Evolutionary conservation across 2,329 filamentous ascomycete genomes (phyloP), one percentile per base, ranked within the genome.

Genomic region (Hirsutella thompsonii): DNA sequence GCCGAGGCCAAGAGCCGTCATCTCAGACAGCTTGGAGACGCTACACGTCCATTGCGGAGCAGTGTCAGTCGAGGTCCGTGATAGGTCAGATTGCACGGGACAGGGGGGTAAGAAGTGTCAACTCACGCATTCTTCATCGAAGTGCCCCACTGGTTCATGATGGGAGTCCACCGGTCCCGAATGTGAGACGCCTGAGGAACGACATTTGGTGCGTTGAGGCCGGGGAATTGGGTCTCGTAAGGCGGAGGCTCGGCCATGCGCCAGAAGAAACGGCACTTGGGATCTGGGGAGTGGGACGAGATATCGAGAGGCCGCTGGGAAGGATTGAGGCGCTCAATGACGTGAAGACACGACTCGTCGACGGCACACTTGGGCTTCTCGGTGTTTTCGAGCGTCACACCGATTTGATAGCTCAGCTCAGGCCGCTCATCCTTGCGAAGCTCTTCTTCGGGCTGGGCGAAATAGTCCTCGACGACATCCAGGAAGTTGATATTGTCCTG

Each of bases 241-340:
- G 74, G 72, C 20, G 72, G 67, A 40, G 48, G 44, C 49, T 76
- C 69, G 10, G 61, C 67, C 70, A 79, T 75, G 45, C 70, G 61
- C 74, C 74, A 79, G 55, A 79, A 79, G 63, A 79, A 79, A 35
- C 74, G 66, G 50, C 73, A 77, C 57, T 79, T 79, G 32, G 74
- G 74, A 43, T 79, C 74, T 0, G 74, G 74, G 21, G 62, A 53
- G 53, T 78, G 74, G 6, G 55, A 71, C n/a, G 57, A 49, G 47
- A 79, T 71, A 50, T 79, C 74, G 8, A 78, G 64, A 3, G 74
- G 74, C 32, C 74, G 60, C 62, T 79, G 71, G 2, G 60, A 60
- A 2, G 72, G 72, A 2, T 62, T 66, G 20, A 79, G 65, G 4
- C 73, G 65, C 49, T 62, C 49, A 48, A 79, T 78, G 35, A 79